Base-by-base conservation (phyloP, 257 asterid genomes). In the Coffea canephora region DNA sequence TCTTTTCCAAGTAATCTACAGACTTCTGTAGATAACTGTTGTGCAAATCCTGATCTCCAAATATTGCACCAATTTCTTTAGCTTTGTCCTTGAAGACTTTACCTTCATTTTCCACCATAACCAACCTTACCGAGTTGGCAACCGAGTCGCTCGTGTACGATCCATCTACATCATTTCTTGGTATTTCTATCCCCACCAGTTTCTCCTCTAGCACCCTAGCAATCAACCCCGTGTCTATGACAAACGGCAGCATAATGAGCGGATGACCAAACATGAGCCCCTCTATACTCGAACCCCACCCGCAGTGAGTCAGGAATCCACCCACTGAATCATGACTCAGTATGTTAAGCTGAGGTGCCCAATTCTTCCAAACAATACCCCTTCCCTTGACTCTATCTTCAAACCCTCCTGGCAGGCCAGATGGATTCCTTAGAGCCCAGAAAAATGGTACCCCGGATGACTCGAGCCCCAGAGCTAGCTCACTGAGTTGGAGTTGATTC, bases 201-300 rank as follows among this genome's bases (percentile, higher is more conserved):
- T 76, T 59, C 4, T 77, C 77, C 41, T 31, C 81, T 74, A 81
- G 27, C 15, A 75, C 31, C 59, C 75, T 81, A 3, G 80, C 80
- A 21, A 54, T 81, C 21, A 81, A 10, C 18, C 76, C 71, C 61
- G 55, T 76, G 13, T 81, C 84, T 1, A 45, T 25, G 55, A 50
- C 1, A 14, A 81, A 67, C 0, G 84, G 80, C 67, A 76, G 13
- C 80, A 76, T 59, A 0, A 81, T 15, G 3, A 81, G 65, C 0
- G 80, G 77, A n/a, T n/a, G 65, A 9, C 77, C 77, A 11, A 69
- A 69, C 39, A 7, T 14, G 0, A 71, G 41, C 9, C 77, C 76
- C 21, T 82, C 82, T 8, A 69, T 31, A n/a, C 59, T 21, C 0
- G 82, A 82, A 11, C 59, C 43, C 86, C 86, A 83, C 12, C 86